Evolutionary conservation across 805 yeast species (phyloP), one percentile per base, ranked within the genome.

Genomic region (Clavispora phyllophila): DNA sequence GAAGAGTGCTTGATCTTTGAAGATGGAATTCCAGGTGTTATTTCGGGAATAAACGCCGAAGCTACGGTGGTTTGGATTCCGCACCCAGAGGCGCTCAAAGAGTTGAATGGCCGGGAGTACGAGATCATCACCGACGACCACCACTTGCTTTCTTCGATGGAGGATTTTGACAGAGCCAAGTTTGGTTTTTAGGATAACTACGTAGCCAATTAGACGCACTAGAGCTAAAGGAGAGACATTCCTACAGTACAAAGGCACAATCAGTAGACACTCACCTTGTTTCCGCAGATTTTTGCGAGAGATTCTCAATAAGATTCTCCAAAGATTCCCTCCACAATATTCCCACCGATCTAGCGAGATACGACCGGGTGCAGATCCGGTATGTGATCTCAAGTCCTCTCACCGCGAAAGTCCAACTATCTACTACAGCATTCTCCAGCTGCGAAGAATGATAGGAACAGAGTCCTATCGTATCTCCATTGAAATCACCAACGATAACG

Each of bases 11-110:
- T 93, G 25, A 84, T 93, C 2, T 93, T 93, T 62, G 99, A 93
- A 68, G 99, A 93, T 64, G 98, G 96, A 3, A 70, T 89, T 35
- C 90, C 96, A 0, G 99, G 99, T 3, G 91, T 91, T 18, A 57
- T 69, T 14, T 83, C 96, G 3, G 99, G 96, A 12, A 76, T 75
- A 43, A 81, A 85, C 14, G 88, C 96, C 27, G 90, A 89, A 9
- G 85, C 87, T 12, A 74, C 73, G 42, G 96, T 91, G n/a, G 75
- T 91, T 37, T 93, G 98, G 99, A 84, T 90, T 12, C 98, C 99
- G 9, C 91, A 91, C 62, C 73, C 74, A 20, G 78, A 85, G 44
- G 95, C 95, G 0, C 56, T 76, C 26, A 66, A 70, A 15, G 75
- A 77, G 7, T 62, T 86, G 49, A 58, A 64, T 13, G 78, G 80